Evolutionary conservation across 2,329 filamentous ascomycete genomes (phyloP), one percentile per base, ranked within the genome.

Genomic region (Clarireedia paspali): DNA sequence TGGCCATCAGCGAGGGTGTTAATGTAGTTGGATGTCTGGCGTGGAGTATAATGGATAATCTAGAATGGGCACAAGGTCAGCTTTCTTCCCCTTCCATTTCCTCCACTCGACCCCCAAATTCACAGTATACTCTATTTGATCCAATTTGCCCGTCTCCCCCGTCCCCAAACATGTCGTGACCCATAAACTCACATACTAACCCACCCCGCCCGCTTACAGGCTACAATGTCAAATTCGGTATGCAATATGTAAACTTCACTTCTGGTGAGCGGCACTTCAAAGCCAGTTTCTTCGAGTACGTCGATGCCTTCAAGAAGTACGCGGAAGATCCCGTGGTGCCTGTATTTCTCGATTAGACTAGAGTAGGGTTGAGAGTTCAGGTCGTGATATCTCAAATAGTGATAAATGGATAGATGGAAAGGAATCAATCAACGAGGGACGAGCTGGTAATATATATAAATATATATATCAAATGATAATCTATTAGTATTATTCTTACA

Each of bases 21-120:
- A 81, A 92, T 64, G 87, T 92, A 53, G 78, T 81, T 63, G 89
- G 85, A 6, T 94, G 91, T 73, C 82, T 92, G 74, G 89, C 87
- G n/a, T 95, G 89, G 89, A 88, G 84, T 68, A 79, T 94, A 59
- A 80, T 94, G 78, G 89, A 95, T 60, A 66, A 65, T 59, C 48
- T 67, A 26, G 65, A 67, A 50, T 67, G 65, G 65, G 84, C 87
- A 40, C 3, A 12, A 4, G 56, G 56, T 58, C 3, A 23, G 56
- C 47, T 47, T 34, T 36, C 12, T 4, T 27, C 6, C 20, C 20
- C 23, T 27, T 24, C 4, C 20, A 3, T 47, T 34, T 36, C 12
- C 3, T 27, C 6, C 20, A 14, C 23, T 38, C 23, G 2, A 12
- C 30, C 9, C 10, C 17, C 23, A n/a, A 2, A 38, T 6, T n/a